Percentiles rank a stretch among this genome's conserved stretches.
These are phyloP conservation scores for Botrytis hyacinthi DNA, from an alignment of 2,329 filamentous ascomycete genomes.

Conservation along the genomic window DNA sequence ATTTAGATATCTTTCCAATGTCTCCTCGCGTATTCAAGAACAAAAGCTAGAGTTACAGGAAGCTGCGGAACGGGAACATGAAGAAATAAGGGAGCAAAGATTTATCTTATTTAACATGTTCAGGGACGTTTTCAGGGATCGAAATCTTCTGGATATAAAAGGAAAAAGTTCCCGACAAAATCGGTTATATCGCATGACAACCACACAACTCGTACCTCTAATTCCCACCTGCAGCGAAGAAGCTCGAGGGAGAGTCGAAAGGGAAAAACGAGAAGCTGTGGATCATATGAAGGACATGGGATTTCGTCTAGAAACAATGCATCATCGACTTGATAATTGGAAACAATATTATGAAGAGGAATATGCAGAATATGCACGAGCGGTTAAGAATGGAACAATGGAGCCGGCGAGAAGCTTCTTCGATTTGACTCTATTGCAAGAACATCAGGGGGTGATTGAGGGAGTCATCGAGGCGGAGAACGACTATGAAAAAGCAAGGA, in stretches of 20 bases:
- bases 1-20: background rate
- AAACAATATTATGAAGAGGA: constrained; percentile 17
- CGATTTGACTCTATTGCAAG: constrained; percentile 20
- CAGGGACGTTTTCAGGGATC: background rate
- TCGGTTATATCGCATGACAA: background rate
- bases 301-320: constrained; percentile 6
- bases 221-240: background rate
- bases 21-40: background rate
- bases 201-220: background rate
- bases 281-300: constrained; percentile 9
- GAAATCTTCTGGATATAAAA: background rate
- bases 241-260: background rate
- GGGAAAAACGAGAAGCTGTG: background rate
- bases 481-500: constrained; percentile 10
- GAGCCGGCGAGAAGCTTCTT: constrained; percentile 22
- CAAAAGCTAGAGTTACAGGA: background rate
- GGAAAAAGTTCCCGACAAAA: background rate
- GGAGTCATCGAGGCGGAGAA: constrained; percentile 22
- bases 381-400: constrained; percentile 6
- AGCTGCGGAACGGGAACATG: background rate
- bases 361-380: constrained; percentile 13
- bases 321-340: constrained; percentile 22
- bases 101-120: background rate
- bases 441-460: constrained; percentile 13
- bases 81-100: background rate